Conservation (phyloP, 73 alveolate species). For the Paramecium pentaurelia region DNA sequence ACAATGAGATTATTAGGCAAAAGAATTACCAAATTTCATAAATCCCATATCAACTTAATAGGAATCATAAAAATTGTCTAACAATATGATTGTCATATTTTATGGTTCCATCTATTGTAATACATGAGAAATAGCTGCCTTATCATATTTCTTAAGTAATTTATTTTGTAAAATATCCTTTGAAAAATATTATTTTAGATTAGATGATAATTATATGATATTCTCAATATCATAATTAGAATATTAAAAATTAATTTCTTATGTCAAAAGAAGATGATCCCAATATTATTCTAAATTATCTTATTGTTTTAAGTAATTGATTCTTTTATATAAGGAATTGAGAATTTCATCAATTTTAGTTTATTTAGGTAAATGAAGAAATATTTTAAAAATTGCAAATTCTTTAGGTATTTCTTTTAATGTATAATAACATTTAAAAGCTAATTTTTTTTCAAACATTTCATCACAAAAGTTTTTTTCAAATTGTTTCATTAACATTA, state of each 20-base stretch:
- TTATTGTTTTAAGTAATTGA: neutral
- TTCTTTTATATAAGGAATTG: neutral
- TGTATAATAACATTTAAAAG: neutral
- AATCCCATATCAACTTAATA: neutral
- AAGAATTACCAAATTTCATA: neutral
- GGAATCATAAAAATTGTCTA: constrained; percentile 19
- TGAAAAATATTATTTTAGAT: neutral
- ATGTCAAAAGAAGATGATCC: neutral
- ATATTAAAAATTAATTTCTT: neutral
- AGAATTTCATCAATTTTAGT: constrained; percentile 7
- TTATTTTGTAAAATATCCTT: constrained; percentile 8
- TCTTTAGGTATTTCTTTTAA: constrained; percentile 29
- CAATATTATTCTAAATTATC: neutral
- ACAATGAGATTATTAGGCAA: neutral
- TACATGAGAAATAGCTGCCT: neutral
- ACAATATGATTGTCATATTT: neutral
- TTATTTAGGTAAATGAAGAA: neutral
- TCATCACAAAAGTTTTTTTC: constrained; percentile 1
- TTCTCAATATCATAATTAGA: neutral
- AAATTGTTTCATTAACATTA: neutral
- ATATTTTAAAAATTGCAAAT: neutral
- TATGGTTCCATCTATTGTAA: neutral
- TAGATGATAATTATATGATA: neutral
- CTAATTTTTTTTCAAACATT: neutral
- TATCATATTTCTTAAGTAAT: neutral